phyloP scores from a whole-genome alignment of 257 asterid species.

The Cruciata laevipes region DNA sequence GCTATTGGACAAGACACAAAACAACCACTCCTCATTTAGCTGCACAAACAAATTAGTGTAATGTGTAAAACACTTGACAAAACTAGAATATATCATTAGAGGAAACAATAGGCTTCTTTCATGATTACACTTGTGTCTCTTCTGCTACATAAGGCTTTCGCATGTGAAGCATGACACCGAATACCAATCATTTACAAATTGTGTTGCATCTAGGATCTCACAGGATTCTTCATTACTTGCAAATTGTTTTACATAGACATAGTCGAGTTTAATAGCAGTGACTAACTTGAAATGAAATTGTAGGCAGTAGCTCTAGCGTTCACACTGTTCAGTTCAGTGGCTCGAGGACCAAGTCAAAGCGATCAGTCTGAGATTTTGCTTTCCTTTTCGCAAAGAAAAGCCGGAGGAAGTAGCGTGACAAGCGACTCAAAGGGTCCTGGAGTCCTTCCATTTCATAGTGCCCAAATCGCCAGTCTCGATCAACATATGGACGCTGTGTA shows the following conservation, averaged over 20 bases:
- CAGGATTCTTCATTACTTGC: background rate
- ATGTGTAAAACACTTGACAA: background rate
- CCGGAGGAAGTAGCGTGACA: conserved; percentile 42
- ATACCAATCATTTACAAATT: too few species aligned
- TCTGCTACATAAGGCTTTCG: background rate
- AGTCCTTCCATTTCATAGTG: conserved; percentile 85
- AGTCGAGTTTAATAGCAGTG: background rate
- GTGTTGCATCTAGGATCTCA: background rate
- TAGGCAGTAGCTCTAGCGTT: background rate
- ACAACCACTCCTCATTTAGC: background rate
- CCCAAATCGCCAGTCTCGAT: conserved; percentile 90
- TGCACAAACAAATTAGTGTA: background rate
- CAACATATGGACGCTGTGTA: conserved; percentile 41
- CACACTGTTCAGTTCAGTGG: conserved; percentile 28
- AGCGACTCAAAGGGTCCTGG: conserved; percentile 88
- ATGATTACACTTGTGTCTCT: background rate
- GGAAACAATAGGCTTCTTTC: background rate
- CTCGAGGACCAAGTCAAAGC: conserved; percentile 44
- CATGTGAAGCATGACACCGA: background rate
- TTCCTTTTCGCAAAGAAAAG: conserved; percentile 40
- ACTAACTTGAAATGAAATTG: background rate
- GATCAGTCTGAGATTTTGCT: conserved; percentile 27
- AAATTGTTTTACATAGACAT: background rate
- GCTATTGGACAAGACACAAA: background rate
- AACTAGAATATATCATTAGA: background rate